These are phyloP conservation scores for Protomyces arabidopsidicola DNA, from an alignment of 1,139 yeast species.

Conservation along the genomic window DNA sequence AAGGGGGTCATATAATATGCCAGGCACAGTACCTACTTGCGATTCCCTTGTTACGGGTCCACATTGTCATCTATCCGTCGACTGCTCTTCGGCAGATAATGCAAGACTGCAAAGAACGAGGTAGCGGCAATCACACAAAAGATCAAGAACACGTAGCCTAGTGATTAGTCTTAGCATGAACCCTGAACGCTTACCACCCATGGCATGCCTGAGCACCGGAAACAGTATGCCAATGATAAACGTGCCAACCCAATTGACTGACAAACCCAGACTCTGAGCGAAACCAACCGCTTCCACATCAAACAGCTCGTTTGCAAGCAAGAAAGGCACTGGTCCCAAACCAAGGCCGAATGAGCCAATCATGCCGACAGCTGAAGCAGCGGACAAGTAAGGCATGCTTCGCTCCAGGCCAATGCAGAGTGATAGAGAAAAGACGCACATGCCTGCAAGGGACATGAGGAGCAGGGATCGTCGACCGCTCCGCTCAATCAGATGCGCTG, in stretches of 20 bases:
- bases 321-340: constrained; percentile 89
- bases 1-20: no score
- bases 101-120: constrained; percentile 30
- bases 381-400: constrained; percentile 51
- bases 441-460: constrained; percentile 57
- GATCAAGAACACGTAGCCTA: not conserved
- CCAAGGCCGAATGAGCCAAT: constrained; percentile 86
- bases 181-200: constrained; percentile 54
- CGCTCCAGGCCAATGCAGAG: constrained; percentile 55
- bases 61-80: constrained; percentile 44
- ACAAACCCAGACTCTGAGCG: constrained; percentile 90
- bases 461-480: constrained; percentile 74
- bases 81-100: constrained; percentile 52
- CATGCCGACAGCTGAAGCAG: constrained; percentile 63
- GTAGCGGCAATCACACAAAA: not conserved
- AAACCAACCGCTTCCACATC: constrained; percentile 72
- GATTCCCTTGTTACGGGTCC: no score
- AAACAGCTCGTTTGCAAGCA: constrained; percentile 82
- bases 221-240: constrained; percentile 74
- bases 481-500: constrained; percentile 69
- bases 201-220: constrained; percentile 47
- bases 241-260: constrained; percentile 87
- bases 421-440: constrained; percentile 61
- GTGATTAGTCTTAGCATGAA: constrained; percentile 22
- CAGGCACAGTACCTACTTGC: no score